These are phyloP conservation scores for Globisporangium recalcitrans DNA, from an alignment of 352 stramenopile genomes.

Conservation along the genomic window DNA sequence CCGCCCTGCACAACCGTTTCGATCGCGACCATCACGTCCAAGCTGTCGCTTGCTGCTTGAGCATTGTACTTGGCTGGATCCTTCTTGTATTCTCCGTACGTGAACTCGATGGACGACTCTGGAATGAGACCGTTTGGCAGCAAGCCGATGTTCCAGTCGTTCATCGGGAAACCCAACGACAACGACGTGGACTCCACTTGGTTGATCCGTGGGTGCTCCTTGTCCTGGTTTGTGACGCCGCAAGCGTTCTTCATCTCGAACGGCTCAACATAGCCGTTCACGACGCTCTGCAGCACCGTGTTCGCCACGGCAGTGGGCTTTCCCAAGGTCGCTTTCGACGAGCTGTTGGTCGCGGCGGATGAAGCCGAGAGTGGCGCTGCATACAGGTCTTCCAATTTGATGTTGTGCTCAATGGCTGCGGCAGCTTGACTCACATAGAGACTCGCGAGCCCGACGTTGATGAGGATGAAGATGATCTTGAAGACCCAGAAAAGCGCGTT, in stretches of 20 bases:
- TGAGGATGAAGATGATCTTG: constrained; percentile 19
- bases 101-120: constrained; percentile 11
- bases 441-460: constrained; percentile 23
- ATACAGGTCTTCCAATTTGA: constrained; percentile 8
- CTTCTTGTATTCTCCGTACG: constrained; percentile 15
- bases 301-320: background rate
- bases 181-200: constrained; percentile 17
- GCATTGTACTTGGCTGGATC: constrained; percentile 11
- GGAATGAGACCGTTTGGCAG: constrained; percentile 3
- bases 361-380: background rate
- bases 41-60: background rate
- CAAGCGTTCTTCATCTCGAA: constrained; percentile 17
- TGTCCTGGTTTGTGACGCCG: constrained; percentile 1
- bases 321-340: background rate
- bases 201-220: constrained; percentile 3
- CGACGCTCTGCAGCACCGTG: constrained; percentile 20
- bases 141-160: constrained; percentile 19
- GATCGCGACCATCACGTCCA: constrained; percentile 15
- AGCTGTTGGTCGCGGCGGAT: background rate
- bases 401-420: constrained; percentile 12
- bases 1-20: constrained; percentile 17
- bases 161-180: constrained; percentile 18
- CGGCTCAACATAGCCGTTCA: constrained; percentile 15
- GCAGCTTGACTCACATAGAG: constrained; percentile 19
- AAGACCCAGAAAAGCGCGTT: constrained; percentile 19